phyloP scores from a whole-genome alignment of 352 stramenopile species.

The Globisporangium spiculum region DNA sequence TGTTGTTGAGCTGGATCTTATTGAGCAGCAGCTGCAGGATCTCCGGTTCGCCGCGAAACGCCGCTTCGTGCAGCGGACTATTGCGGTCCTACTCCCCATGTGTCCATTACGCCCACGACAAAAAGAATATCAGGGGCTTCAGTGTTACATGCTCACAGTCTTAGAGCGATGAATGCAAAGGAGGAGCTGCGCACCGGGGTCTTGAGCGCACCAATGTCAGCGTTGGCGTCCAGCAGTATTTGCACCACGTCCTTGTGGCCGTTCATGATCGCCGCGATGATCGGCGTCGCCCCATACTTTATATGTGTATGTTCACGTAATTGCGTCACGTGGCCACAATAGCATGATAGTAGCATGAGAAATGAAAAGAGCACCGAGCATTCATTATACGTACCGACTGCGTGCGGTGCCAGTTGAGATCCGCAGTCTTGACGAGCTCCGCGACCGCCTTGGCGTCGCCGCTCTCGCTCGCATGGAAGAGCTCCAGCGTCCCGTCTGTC shows the following conservation, averaged over 20 bases:
- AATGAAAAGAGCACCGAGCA: background rate
- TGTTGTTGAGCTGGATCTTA: conserved; percentile 47
- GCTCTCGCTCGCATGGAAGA: conserved; percentile 57
- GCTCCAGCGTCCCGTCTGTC: conserved; percentile 47
- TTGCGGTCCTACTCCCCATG: conserved; percentile 53
- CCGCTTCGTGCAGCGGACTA: conserved; percentile 69
- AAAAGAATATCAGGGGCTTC: background rate
- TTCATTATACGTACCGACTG: conserved; percentile 37
- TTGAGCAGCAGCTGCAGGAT: conserved; percentile 51
- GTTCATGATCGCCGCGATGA: conserved; percentile 68
- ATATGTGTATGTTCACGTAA: background rate
- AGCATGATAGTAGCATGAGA: background rate
- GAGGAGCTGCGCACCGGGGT: conserved; percentile 40
- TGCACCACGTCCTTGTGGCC: conserved; percentile 51
- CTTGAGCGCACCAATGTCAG: conserved; percentile 61
- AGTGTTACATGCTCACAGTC: background rate
- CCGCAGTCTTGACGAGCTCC: conserved; percentile 38
- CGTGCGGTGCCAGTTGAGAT: conserved; percentile 75
- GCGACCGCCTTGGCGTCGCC: conserved; percentile 47
- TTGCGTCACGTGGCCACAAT: background rate
- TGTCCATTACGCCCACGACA: background rate
- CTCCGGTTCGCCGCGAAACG: conserved; percentile 43
- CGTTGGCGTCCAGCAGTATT: conserved; percentile 54
- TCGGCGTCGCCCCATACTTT: conserved; percentile 68
- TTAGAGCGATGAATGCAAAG: background rate